Base-by-base conservation (phyloP, 2,329 filamentous ascomycete genomes). In the Cordyceps cicadae region DNA sequence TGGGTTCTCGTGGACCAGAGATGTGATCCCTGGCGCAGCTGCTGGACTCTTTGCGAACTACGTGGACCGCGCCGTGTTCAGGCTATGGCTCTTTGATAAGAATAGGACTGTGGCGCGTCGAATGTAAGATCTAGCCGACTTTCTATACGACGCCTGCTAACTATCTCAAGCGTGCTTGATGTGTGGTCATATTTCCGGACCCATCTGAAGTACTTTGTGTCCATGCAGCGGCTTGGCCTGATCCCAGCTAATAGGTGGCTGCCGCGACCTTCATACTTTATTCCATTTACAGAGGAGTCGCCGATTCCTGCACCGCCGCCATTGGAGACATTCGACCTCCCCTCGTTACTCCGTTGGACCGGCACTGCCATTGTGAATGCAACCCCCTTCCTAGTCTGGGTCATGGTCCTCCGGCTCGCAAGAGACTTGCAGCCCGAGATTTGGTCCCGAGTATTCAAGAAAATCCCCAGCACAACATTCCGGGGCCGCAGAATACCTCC, bases 271-370 rank as follows among this genome's bases (percentile, higher is more conserved):
- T 72, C 69, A 5, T 86, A 79, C 67, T 84, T 84, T 64, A 66
- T 85, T 19, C 82, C 83, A 0, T 85, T 84, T 53, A 78, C 79
- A 14, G 66, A 71, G 8, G 70, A 75, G 14, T 85, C 82, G 0
- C 81, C 80, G 0, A 78, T 84, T 32, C 68, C 73, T 1, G 69
- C 78, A 0, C 81, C 80, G 2, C 76, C 78, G 2, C 70, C 75
- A 0, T 74, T 75, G 0, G 63, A 70, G 4, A 73, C 75, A 3
- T 67, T 80, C 19, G 74, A 70, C 11, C 59, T 69, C 3, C 63
- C 69, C 5, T 76, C 76, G 15, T 49, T 83, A 5, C 60, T 74
- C 2, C 64, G 67, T 26, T 85, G 81, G 79, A 19, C 74, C 0
- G 76, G 76, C 3, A 70, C 72, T 1, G 64, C 76, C 5, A 71